phyloP scores from a whole-genome alignment of 352 stramenopile genomes.

The Pythium scleroteichum region DNA sequence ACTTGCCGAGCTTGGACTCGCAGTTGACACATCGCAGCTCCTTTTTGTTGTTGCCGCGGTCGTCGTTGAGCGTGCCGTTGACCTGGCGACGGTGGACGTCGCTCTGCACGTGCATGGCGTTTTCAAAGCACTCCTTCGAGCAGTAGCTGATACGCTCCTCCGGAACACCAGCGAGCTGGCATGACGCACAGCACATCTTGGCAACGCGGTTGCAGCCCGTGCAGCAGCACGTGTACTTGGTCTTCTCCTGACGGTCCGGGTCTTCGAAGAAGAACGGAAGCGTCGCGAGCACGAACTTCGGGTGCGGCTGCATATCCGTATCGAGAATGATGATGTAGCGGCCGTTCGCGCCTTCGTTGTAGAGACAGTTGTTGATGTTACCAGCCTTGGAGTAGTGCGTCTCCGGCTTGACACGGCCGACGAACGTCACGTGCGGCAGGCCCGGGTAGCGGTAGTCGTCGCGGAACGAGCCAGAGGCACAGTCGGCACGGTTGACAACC shows the following conservation, averaged over 20 bases:
- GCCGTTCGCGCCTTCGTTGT: conserved; percentile 82
- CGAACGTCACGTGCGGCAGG: conserved; percentile 73
- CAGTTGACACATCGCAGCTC: conserved; percentile 39
- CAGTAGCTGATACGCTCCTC: conserved; percentile 53
- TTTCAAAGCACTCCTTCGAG: conserved; percentile 54
- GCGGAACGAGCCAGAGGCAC: conserved; percentile 76
- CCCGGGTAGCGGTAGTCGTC: conserved; percentile 83
- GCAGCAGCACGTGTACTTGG: conserved; percentile 47
- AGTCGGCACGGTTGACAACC: conserved; percentile 72
- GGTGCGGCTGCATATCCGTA: conserved; percentile 83
- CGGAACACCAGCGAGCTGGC: conserved; percentile 44
- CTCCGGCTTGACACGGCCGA: conserved; percentile 78
- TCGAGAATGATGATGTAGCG: conserved; percentile 83
- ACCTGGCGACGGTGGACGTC: conserved; percentile 45
- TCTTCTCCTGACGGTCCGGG: conserved; percentile 70
- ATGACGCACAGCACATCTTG: conserved; percentile 48
- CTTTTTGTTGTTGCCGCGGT: conserved; percentile 29
- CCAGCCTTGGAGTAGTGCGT: conserved; percentile 86
- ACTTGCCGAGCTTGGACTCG: conserved; percentile 32
- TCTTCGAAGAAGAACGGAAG: conserved; percentile 85
- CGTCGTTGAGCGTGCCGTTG: conserved; percentile 40
- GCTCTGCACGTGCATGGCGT: conserved; percentile 42
- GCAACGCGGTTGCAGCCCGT: conserved; percentile 45
- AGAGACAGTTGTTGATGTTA: conserved; percentile 88
- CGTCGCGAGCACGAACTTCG: conserved; percentile 73